A percentile compares a stretch with the other conserved stretches of the same genome.
Conservation (phyloP, 108 stramenopile genomes). For the Conticribra guillardii region DNA sequence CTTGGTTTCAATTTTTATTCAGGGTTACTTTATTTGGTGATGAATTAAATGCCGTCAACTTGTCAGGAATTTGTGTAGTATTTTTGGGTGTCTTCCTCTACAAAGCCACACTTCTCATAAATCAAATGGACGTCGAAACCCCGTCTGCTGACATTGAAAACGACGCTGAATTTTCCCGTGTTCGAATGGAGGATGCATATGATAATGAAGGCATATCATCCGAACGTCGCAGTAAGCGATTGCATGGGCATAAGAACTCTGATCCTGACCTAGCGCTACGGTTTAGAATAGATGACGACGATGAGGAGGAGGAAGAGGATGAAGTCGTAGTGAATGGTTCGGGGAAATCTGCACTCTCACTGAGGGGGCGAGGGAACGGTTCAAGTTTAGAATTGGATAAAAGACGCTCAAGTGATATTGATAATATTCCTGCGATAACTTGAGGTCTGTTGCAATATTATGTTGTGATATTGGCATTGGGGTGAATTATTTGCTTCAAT, state of each 20-base stretch:
- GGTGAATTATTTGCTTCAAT: too few species aligned
- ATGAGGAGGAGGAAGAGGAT: conserved; percentile 18
- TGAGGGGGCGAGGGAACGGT: conserved; percentile 3
- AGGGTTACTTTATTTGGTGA: conserved; percentile 77
- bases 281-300: conserved; percentile 31
- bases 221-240: not conserved
- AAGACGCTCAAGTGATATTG: conserved; percentile 1
- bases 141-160: conserved; percentile 13
- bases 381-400: conserved; percentile 12
- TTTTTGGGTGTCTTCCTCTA: conserved; percentile 81
- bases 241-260: conserved; percentile 29
- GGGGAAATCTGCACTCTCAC: not conserved
- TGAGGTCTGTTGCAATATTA: too few species aligned
- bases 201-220: conserved; percentile 26
- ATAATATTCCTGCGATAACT: not conserved
- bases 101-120: conserved; percentile 74
- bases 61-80: conserved; percentile 70
- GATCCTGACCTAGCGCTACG: conserved; percentile 43
- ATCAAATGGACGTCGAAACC: conserved; percentile 35
- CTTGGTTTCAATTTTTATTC: not conserved
- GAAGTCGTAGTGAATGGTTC: not conserved
- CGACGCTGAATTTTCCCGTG: conserved; percentile 28
- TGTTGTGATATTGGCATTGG: too few species aligned
- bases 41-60: conserved; percentile 63
- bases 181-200: conserved; percentile 36